Evolutionary conservation across 768 basidiomycete species (phyloP).

Genomic region (Naganishia onofrii): DNA sequence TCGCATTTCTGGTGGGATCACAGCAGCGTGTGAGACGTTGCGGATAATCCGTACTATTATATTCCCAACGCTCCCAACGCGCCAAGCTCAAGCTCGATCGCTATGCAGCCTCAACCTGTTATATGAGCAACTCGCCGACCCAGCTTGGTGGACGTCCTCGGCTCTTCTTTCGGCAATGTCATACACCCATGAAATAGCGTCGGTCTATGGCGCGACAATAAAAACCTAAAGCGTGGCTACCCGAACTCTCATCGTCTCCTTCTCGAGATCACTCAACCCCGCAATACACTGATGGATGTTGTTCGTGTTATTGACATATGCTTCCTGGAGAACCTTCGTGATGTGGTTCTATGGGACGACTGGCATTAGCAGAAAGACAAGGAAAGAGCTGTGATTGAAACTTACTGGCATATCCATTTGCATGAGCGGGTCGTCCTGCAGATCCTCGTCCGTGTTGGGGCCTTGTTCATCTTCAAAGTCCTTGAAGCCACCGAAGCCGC

Average conservation of each 20-base stretch:
- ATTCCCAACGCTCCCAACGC: too few relatives aligned
- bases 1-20: too few relatives aligned
- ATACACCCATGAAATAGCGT: too few relatives aligned
- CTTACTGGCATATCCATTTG: slow-evolving; percentile 74
- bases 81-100: too few relatives aligned
- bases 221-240: slow-evolving; percentile 22
- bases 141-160: too few relatives aligned
- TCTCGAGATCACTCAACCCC: slow-evolving; percentile 44
- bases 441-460: slow-evolving; percentile 79
- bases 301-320: slow-evolving; percentile 49
- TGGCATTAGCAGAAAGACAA: background rate
- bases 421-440: slow-evolving; percentile 78
- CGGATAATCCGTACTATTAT: too few relatives aligned
- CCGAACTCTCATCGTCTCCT: slow-evolving; percentile 40
- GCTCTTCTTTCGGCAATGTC: too few relatives aligned
- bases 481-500: slow-evolving; percentile 53
- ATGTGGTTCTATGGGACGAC: slow-evolving; percentile 45
- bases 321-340: slow-evolving; percentile 42
- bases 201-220: too few relatives aligned
- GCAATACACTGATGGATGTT: slow-evolving; percentile 47
- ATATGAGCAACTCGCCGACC: too few relatives aligned
- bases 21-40: too few relatives aligned
- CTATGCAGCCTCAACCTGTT: too few relatives aligned
- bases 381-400: slow-evolving; percentile 9
- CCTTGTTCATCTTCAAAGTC: slow-evolving; percentile 75